These are phyloP conservation scores for Dendrobium officinale DNA, from an alignment of 106 monocot genomes.

Conservation along the genomic window DNA sequence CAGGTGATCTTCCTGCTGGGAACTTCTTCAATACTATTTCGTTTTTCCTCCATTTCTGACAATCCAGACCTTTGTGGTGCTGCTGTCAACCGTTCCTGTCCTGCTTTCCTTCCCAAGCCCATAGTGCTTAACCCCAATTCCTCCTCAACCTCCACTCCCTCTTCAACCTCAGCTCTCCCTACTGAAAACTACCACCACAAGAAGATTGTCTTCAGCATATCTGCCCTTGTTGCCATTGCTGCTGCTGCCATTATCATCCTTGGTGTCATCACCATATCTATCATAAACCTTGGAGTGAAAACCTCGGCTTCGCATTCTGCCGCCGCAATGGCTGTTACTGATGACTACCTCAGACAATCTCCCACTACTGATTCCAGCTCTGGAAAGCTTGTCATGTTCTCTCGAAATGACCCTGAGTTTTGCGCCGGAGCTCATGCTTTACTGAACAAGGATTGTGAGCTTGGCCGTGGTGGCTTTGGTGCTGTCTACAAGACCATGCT, in stretches of 20 bases:
- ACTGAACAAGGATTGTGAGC: slow-evolving; percentile 84
- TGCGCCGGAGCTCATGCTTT: slow-evolving; percentile 62
- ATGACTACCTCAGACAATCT: slow-evolving; percentile 59
- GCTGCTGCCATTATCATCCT: slow-evolving; percentile 67
- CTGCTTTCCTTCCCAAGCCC: slow-evolving; percentile 46
- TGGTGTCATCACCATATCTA: slow-evolving; percentile 60
- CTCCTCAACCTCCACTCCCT: slow-evolving; percentile 17
- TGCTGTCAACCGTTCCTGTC: slow-evolving; percentile 33
- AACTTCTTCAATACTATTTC: slow-evolving; percentile 71
- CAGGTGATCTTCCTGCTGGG: slow-evolving; percentile 64
- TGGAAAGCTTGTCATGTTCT: slow-evolving; percentile 85
- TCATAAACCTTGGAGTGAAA: slow-evolving; percentile 58
- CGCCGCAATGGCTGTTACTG: slow-evolving; percentile 38
- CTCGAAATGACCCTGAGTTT: slow-evolving; percentile 61
- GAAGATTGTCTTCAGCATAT: slow-evolving; percentile 81
- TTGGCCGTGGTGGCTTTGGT: slow-evolving; percentile 88
- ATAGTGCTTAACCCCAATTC: slow-evolving; percentile 58
- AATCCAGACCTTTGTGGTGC: slow-evolving; percentile 61
- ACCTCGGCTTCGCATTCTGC: slow-evolving; percentile 31
- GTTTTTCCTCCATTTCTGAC: slow-evolving; percentile 39
- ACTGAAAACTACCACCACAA: slow-evolving; percentile 40
- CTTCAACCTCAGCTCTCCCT: background rate
- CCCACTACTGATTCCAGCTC: slow-evolving; percentile 59
- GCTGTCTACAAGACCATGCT: slow-evolving; percentile 69
- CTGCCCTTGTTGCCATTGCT: slow-evolving; percentile 67